These are phyloP conservation scores for Pestalotiopsis sp. DNA, from an alignment of 2,329 filamentous ascomycete species.

Conservation along the genomic window DNA sequence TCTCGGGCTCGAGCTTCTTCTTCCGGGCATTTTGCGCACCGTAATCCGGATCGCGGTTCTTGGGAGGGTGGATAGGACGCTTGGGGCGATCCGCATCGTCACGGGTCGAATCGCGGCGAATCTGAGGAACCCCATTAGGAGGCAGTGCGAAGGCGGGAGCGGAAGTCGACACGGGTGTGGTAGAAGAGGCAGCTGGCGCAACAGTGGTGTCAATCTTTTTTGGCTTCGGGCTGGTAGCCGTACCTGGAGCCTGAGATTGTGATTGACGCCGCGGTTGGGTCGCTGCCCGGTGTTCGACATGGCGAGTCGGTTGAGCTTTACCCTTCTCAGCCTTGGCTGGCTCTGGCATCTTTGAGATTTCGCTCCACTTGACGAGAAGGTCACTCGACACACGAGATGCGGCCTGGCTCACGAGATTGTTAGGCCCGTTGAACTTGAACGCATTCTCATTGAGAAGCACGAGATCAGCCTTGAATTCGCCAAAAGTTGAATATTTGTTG, in stretches of 20 bases:
- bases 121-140: slow-evolving; percentile 76
- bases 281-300: slow-evolving; percentile 44
- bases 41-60: slow-evolving; percentile 90
- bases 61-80: slow-evolving; percentile 89
- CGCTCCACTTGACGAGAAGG: slow-evolving; percentile 48
- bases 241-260: slow-evolving; percentile 15
- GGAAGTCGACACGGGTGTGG: slow-evolving; percentile 41
- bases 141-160: slow-evolving; percentile 73
- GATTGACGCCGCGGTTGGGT: slow-evolving; percentile 31
- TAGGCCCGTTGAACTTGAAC: slow-evolving; percentile 76
- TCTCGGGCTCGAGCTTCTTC: slow-evolving; percentile 86
- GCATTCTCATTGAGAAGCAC: slow-evolving; percentile 80
- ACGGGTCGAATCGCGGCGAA: slow-evolving; percentile 81
- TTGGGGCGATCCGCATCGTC: slow-evolving; percentile 81
- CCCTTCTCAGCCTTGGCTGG: slow-evolving; percentile 63
- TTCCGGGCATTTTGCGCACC: slow-evolving; percentile 75
- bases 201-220: slow-evolving; percentile 28
- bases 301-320: slow-evolving; percentile 47
- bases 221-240: slow-evolving; percentile 35
- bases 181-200: slow-evolving; percentile 24
- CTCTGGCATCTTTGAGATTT: slow-evolving; percentile 49
- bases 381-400: slow-evolving; percentile 58
- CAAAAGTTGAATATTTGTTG: slow-evolving; percentile 68
- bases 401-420: slow-evolving; percentile 69
- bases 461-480: slow-evolving; percentile 74